Percentiles rank a stretch among this genome's conserved stretches.
phyloP scores from a whole-genome alignment of 2,329 filamentous ascomycete genomes.

The Laburnicola sp. region DNA sequence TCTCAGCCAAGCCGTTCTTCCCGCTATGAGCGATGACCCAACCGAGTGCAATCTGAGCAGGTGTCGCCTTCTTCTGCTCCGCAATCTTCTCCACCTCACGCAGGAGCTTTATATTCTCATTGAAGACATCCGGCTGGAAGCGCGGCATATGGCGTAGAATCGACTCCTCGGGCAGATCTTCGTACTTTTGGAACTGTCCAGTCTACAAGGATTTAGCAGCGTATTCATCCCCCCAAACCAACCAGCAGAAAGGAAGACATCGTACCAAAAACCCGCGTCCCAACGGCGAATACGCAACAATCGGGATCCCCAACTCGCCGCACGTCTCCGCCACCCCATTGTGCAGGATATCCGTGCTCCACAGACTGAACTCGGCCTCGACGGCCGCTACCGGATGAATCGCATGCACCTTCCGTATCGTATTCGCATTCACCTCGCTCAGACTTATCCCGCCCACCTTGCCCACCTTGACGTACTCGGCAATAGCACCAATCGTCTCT shows the following conservation, averaged over 20 bases:
- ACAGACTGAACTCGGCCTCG: slow-evolving; percentile 64
- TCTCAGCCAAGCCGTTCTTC: slow-evolving; percentile 57
- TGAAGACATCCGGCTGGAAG: slow-evolving; percentile 66
- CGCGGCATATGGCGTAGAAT: slow-evolving; percentile 56
- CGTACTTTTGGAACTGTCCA: slow-evolving; percentile 49
- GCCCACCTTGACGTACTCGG: slow-evolving; percentile 44
- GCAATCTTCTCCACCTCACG: slow-evolving; percentile 63
- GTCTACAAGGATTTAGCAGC: slow-evolving; percentile 39
- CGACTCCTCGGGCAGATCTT: slow-evolving; percentile 64
- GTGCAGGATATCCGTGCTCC: slow-evolving; percentile 58
- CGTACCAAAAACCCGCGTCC: slow-evolving; percentile 60
- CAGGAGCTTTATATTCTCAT: slow-evolving; percentile 67
- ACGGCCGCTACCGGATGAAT: slow-evolving; percentile 61
- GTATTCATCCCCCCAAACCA: slow-evolving; percentile 23
- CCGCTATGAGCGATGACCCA: slow-evolving; percentile 61
- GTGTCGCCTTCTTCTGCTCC: slow-evolving; percentile 59
- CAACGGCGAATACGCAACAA: slow-evolving; percentile 72
- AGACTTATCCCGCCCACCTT: slow-evolving; percentile 53
- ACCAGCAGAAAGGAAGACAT: slow-evolving; percentile 53
- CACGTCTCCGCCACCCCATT: slow-evolving; percentile 62
- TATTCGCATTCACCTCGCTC: slow-evolving; percentile 51
- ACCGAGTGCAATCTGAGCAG: slow-evolving; percentile 66
- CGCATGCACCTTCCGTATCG: slow-evolving; percentile 54
- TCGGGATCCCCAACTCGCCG: slow-evolving; percentile 66
- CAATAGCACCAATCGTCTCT: slow-evolving; percentile 49